Evolutionary conservation across 768 basidiomycete species (phyloP).

Genomic region (Boletellus sp.): DNA sequence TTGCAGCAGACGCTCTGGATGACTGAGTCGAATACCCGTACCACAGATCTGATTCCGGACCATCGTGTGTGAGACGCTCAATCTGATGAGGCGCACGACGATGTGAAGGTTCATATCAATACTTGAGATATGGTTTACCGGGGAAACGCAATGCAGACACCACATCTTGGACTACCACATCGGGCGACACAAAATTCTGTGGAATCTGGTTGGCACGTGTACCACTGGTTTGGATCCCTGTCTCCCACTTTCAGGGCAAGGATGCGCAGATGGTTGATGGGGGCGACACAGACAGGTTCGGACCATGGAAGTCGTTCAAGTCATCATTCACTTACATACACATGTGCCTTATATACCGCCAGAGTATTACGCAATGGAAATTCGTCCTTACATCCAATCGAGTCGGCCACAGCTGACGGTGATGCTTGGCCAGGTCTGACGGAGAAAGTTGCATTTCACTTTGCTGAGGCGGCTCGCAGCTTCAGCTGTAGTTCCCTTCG

Average conservation of each 20-base stretch:
- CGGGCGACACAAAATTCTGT: neutral
- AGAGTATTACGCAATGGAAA: neutral
- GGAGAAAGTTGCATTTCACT: neutral
- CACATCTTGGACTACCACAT: neutral
- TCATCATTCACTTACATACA: neutral
- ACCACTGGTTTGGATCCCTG: neutral
- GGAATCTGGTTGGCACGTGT: too few relatives aligned
- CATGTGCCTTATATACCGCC: neutral
- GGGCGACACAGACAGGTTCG: neutral
- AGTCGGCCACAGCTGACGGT: neutral
- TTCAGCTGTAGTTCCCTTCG: constrained; percentile 12
- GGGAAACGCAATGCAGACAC: too few relatives aligned
- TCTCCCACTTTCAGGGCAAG: neutral
- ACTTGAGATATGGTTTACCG: neutral
- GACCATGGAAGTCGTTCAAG: neutral
- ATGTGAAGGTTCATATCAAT: neutral
- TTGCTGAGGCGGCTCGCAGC: constrained; percentile 1
- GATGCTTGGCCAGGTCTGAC: neutral
- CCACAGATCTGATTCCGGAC: neutral
- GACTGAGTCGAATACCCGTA: neutral
- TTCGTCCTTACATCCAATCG: neutral
- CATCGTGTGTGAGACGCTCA: neutral
- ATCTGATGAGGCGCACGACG: neutral
- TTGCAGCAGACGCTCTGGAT: neutral
- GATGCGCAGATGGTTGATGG: neutral